phyloP scores from a whole-genome alignment of 257 asterid species.

The Solanum chaucha region DNA sequence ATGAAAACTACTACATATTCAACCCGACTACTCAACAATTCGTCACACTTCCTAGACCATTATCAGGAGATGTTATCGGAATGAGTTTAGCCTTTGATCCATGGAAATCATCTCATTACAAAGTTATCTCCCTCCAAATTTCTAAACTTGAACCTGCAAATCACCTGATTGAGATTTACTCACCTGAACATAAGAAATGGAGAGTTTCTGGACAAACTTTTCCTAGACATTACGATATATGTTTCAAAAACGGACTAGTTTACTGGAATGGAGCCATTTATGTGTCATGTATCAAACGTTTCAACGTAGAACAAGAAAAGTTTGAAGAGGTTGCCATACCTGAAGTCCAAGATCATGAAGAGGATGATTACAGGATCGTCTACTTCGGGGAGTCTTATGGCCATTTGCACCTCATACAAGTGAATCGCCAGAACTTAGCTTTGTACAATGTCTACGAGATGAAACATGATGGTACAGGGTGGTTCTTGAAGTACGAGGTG shows the following conservation, averaged over 20 bases:
- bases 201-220: conserved; percentile 12
- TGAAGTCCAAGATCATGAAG: not conserved
- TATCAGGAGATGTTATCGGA: not conserved
- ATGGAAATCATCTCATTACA: conserved; percentile 10
- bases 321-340: not conserved
- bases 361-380: not conserved
- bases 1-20: not conserved
- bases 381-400: not conserved
- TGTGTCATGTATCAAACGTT: not conserved
- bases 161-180: conserved; percentile 15
- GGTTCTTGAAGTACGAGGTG: not conserved
- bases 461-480: not conserved
- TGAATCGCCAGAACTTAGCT: not conserved
- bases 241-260: not conserved
- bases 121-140: conserved; percentile 14
- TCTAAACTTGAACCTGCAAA: not conserved
- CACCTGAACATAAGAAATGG: conserved; percentile 26
- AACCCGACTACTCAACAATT: not conserved
- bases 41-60: not conserved
- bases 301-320: not conserved
- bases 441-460: not conserved
- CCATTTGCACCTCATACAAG: not conserved
- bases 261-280: not conserved
- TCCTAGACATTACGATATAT: not conserved
- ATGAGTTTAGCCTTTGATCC: not conserved